phyloP scores from a whole-genome alignment of 257 asterid genomes.

The Gentiana macrophylla region DNA sequence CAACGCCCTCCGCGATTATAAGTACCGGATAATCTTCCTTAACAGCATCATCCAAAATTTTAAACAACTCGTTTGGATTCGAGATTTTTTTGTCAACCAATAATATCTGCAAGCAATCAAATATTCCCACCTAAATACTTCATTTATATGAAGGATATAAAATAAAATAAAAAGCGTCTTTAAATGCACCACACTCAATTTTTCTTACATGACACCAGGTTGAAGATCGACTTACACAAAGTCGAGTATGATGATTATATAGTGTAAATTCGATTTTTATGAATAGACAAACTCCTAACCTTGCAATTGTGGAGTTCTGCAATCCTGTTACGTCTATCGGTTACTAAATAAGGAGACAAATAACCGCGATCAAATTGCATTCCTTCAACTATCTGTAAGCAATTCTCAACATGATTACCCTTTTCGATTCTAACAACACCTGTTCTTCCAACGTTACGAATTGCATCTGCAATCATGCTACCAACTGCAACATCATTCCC shows the following conservation, averaged over 20 bases:
- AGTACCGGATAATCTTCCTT: conserved; percentile 69
- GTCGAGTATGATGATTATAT: no score
- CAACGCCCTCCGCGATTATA: conserved; percentile 64
- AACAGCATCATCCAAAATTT: conserved; percentile 67
- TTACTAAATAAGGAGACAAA: conserved; percentile 73
- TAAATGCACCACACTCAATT: no score
- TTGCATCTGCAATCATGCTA: conserved; percentile 59
- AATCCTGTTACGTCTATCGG: conserved; percentile 53
- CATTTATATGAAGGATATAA: background rate
- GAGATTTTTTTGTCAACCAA: conserved; percentile 72
- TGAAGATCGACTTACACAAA: no score
- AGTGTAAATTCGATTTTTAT: no score
- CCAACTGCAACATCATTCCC: conserved; percentile 67
- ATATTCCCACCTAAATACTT: conserved; percentile 4
- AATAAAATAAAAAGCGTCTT: background rate
- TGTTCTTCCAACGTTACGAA: conserved; percentile 48
- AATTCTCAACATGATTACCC: conserved; percentile 54
- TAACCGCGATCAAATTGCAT: conserved; percentile 90
- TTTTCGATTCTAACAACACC: conserved; percentile 63
- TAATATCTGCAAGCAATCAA: conserved; percentile 47
- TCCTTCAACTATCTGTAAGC: conserved; percentile 59
- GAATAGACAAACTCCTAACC: conserved; percentile 24
- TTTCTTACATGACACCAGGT: no score
- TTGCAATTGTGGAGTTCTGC: conserved; percentile 75
- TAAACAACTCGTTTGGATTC: conserved; percentile 57